Conservation (phyloP, 139 green algal species). For the Chlorella sp. region DNA sequence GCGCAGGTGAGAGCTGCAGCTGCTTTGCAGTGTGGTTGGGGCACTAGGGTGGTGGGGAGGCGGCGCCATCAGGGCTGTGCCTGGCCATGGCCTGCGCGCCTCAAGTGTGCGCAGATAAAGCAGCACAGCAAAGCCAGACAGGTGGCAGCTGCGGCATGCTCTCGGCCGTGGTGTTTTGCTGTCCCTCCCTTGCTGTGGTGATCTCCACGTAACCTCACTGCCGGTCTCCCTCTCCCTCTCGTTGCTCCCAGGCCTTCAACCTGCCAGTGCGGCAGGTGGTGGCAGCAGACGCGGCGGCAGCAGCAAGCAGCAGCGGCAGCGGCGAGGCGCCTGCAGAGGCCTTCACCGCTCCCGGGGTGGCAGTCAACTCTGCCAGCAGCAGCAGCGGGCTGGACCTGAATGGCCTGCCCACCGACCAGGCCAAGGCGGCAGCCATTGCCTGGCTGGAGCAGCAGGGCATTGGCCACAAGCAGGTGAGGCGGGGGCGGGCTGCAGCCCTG, state of each 20-base stretch:
- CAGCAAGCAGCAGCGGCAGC: conserved; percentile 11
- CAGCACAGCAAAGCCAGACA: no score
- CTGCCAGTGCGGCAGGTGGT: conserved; percentile 82
- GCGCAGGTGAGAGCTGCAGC: conserved; percentile 44
- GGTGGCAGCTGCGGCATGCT: no score
- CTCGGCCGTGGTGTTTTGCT: no score
- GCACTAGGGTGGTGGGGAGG: no score
- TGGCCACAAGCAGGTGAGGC: conserved; percentile 32
- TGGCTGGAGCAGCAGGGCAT: conserved; percentile 64
- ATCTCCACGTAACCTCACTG: no score
- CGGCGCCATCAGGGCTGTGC: no score
- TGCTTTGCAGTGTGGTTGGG: no score
- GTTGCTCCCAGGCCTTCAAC: conserved; percentile 57
- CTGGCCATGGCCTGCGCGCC: no score
- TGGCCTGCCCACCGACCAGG: conserved; percentile 68
- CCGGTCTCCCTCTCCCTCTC: not conserved
- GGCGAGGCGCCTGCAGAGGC: not conserved
- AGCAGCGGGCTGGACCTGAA: conserved; percentile 74
- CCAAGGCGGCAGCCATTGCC: conserved; percentile 45
- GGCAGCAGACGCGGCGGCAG: conserved; percentile 3
- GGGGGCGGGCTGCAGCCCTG: not conserved
- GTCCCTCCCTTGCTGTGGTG: no score
- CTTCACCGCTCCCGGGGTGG: conserved; percentile 56
- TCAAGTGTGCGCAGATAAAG: no score
- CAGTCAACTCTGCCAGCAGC: conserved; percentile 64